These are phyloP conservation scores for Stephanodiscus triporus DNA, from an alignment of 108 stramenopile species.

Conservation along the genomic window DNA sequence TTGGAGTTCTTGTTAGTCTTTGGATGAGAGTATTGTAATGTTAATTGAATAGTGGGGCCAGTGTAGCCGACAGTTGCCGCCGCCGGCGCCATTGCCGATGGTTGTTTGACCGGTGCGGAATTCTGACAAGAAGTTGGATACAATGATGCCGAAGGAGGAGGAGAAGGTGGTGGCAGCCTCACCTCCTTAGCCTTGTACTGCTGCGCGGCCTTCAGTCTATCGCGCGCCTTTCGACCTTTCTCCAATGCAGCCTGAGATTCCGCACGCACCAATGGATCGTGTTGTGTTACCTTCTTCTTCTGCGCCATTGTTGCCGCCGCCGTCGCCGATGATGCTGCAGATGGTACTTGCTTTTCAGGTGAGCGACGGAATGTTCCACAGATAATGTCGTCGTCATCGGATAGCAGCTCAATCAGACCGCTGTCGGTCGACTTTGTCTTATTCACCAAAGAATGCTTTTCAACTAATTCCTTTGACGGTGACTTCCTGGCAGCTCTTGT, in stretches of 20 bases:
- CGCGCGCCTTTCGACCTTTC: neutral
- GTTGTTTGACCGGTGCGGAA: neutral
- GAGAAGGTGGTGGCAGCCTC: neutral
- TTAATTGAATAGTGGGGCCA: conserved; percentile 20
- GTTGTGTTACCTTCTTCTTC: neutral
- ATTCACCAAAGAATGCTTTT: no score
- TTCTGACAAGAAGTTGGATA: neutral
- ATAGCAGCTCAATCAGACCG: neutral
- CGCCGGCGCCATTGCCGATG: neutral
- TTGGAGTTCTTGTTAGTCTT: conserved; percentile 24
- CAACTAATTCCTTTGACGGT: neutral
- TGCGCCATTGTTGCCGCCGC: neutral
- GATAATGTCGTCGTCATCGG: neutral
- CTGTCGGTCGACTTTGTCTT: neutral
- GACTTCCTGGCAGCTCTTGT: neutral
- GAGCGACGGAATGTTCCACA: neutral
- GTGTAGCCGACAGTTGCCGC: conserved; percentile 11
- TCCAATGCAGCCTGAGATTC: conserved; percentile 7
- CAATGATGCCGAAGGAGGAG: neutral
- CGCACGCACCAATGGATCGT: conserved; percentile 7
- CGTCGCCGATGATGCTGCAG: neutral
- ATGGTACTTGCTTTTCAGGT: neutral
- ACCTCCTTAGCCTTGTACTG: conserved; percentile 15
- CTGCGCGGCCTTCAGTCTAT: conserved; percentile 14
- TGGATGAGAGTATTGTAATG: conserved; percentile 28